phyloP scores from a whole-genome alignment of 129 eudicot genomes.

The Silybum marianum region DNA sequence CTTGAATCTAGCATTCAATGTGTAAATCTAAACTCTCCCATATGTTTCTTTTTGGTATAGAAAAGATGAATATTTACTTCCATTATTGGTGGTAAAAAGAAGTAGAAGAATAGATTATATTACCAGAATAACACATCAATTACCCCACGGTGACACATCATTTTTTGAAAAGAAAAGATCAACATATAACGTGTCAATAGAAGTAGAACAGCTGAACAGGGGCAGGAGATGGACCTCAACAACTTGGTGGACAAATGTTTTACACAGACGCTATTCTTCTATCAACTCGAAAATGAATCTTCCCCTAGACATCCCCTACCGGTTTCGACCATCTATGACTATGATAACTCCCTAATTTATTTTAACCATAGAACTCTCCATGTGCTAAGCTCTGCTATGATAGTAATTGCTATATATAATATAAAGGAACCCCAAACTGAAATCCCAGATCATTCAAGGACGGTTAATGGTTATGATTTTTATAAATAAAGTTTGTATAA shows the following conservation, averaged over 20 bases:
- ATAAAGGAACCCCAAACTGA: not conserved
- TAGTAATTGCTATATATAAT: not conserved
- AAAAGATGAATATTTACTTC: not conserved
- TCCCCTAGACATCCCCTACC: not conserved
- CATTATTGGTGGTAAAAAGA: not conserved
- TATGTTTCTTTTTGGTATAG: not conserved
- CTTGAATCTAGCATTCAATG: not conserved
- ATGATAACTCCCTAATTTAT: not conserved
- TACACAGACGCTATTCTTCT: not conserved
- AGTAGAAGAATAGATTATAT: not conserved
- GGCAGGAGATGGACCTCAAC: not conserved
- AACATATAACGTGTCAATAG: not conserved
- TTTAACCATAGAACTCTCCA: not conserved
- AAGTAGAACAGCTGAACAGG: not conserved
- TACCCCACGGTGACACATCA: not conserved
- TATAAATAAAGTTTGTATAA: too few species aligned
- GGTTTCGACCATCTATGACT: not conserved
- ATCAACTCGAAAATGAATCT: not conserved
- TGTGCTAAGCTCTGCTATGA: not conserved
- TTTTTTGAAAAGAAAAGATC: not conserved
- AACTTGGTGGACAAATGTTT: not conserved
- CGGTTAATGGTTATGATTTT: not conserved
- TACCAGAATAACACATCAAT: not conserved
- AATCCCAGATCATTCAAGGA: not conserved
- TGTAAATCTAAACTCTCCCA: not conserved